Percentiles rank a stretch among this genome's conserved stretches.
Evolutionary conservation across 2,329 filamentous ascomycete species (phyloP).

Genomic region (Penicillium sp.): DNA sequence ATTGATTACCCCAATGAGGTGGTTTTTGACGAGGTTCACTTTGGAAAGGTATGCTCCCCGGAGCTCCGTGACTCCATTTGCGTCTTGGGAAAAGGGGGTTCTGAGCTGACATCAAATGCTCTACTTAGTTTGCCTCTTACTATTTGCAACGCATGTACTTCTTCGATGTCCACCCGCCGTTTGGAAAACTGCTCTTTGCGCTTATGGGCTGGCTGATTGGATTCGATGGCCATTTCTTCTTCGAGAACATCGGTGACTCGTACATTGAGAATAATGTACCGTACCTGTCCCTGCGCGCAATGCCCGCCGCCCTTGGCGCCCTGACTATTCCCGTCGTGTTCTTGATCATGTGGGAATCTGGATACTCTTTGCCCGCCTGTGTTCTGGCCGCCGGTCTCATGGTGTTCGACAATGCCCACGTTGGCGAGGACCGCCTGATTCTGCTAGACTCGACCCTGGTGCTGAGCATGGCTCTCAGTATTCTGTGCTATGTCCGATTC

Average conservation of each 20-base stretch:
- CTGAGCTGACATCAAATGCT: conserved; percentile 20
- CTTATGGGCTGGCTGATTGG: conserved; percentile 97
- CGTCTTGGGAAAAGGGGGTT: conserved; percentile 4
- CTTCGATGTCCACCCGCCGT: conserved; percentile 98
- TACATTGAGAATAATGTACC: conserved; percentile 97
- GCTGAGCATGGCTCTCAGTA: conserved; percentile 92
- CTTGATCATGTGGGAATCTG: conserved; percentile 99
- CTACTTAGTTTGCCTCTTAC: conserved; percentile 59
- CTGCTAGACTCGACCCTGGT: conserved; percentile 92
- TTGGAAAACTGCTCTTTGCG: conserved; percentile 96
- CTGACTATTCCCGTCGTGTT: conserved; percentile 93
- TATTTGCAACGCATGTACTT: conserved; percentile 98
- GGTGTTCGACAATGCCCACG: conserved; percentile 96
- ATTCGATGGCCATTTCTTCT: conserved; percentile 95
- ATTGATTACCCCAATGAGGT: conserved; percentile 96
- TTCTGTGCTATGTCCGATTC: conserved; percentile 94
- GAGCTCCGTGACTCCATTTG: conserved; percentile 6
- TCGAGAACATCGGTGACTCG: conserved; percentile 98
- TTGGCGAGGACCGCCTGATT: conserved; percentile 94
- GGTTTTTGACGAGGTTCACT: conserved; percentile 98
- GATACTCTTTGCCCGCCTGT: conserved; percentile 92
- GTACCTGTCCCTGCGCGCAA: conserved; percentile 91
- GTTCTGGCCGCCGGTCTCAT: conserved; percentile 83
- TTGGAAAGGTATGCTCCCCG: conserved; percentile 81
- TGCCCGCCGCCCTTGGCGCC: conserved; percentile 89